Evolutionary conservation across 2,329 filamentous ascomycete genomes (phyloP), one percentile per base, ranked within the genome.

Genomic region (Metarhizium brunneum): DNA sequence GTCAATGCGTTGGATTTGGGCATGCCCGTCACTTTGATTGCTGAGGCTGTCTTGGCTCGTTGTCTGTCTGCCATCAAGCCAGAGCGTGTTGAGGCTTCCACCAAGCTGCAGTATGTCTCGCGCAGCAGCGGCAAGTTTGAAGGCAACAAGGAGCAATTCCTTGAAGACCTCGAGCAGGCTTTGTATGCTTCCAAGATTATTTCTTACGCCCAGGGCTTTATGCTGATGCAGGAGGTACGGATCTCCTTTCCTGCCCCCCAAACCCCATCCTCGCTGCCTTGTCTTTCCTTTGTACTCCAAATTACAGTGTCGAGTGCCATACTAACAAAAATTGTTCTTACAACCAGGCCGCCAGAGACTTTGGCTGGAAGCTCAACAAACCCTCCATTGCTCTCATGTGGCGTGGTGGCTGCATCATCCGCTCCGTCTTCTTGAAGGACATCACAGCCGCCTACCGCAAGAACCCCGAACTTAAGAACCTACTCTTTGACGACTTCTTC

Each of bases 101-200:
- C 78, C 68, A 83, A 91, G 71, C 88, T 99, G 52, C 72, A 84
- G 66, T 86, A 79, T 64, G 77, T 82, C 58, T 89, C 92, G 64
- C 91, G 90, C 25, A 47, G 56, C 67, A 87, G 82, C 70, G 85
- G 83, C 68, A 75, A 72, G 67, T 97, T 97, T 75, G 82, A 87
- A 66, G 94, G 94, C 66, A 84, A 96, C 84, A 91, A 88, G 83
- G 80, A 90, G 74, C 83, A 91, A 74, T 95, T 97, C 84, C 85
- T 99, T 65, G 89, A 90, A 65, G 92, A 99, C 76, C 89, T 99
- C 53, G 94, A 99, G 83, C 94, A 99, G 82, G 94, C 92, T 64
- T 85, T 99, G 60, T 99, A 99, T 72, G 94, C 94, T 64, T 97
- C 92, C 70, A 99, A 99, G 88, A 99, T 99, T 73, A 96, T 99